phyloP scores from a whole-genome alignment of 495 filamentous ascomycete genomes.

The Halenospora varia region DNA sequence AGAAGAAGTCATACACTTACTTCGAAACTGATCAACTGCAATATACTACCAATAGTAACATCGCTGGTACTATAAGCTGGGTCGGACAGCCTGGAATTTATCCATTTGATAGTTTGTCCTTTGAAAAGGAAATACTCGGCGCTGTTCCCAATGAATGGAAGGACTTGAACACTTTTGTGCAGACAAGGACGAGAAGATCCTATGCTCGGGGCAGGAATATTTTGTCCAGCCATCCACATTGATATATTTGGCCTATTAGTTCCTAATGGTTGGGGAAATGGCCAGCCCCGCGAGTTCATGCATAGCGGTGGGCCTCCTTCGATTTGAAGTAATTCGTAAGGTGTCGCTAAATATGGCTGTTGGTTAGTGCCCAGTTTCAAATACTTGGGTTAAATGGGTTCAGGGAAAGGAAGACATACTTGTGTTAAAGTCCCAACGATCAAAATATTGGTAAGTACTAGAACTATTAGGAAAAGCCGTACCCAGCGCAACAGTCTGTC shows the following conservation, averaged over 20 bases:
- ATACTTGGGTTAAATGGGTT: no score
- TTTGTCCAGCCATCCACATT: not conserved
- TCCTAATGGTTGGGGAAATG: not conserved
- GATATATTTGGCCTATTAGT: not conserved
- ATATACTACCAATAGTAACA: not conserved
- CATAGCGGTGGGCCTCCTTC: not conserved
- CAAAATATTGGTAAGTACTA: no score
- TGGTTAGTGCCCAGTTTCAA: no score
- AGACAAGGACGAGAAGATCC: not conserved
- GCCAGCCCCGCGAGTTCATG: not conserved
- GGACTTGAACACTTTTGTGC: not conserved
- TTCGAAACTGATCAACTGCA: not conserved
- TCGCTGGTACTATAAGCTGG: not conserved
- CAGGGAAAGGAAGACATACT: not conserved
- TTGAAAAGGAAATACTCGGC: slow-evolving; percentile 1
- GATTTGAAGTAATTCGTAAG: not conserved
- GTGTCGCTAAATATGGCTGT: not conserved
- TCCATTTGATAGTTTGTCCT: slow-evolving; percentile 2
- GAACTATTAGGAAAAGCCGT: no score
- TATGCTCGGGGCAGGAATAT: not conserved
- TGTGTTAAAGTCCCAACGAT: no score
- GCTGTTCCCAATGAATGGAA: not conserved
- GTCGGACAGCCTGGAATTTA: not conserved
- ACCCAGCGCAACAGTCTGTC: no score
- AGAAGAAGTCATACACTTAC: not conserved